A percentile compares a stretch with the other conserved stretches of the same genome.
phyloP scores from a whole-genome alignment of 1,284 basidiomycete species.

The Sporisorium sorghi region DNA sequence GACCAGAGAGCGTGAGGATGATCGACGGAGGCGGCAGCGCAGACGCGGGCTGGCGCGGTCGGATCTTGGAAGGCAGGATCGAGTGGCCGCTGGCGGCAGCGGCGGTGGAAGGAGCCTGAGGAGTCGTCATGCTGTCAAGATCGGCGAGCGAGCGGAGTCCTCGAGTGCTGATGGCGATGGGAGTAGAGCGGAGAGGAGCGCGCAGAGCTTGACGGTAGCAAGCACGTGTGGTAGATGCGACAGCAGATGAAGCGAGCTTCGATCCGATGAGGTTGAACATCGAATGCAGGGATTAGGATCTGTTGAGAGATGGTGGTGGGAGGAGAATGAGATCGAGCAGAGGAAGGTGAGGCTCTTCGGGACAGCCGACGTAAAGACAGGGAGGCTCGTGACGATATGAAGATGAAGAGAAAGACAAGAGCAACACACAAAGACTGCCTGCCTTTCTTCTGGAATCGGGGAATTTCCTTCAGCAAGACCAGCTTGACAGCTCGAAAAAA shows the following conservation, averaged over 20 bases:
- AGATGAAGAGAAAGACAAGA: not conserved
- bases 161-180: constrained; percentile 13
- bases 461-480: not conserved
- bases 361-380: not conserved
- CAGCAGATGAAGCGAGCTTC: constrained; percentile 28
- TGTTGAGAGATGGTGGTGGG: constrained; percentile 6
- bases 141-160: constrained; percentile 56
- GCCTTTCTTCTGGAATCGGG: not conserved
- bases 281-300: not conserved
- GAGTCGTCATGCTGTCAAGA: constrained; percentile 49
- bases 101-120: constrained; percentile 67
- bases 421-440: not conserved
- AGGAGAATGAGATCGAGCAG: not conserved
- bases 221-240: constrained; percentile 13
- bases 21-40: constrained; percentile 64
- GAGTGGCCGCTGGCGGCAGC: constrained; percentile 33
- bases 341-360: not conserved
- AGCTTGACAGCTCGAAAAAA: not conserved
- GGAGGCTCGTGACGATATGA: not conserved
- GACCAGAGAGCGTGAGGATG: constrained; percentile 66
- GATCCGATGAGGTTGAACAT: constrained; percentile 50
- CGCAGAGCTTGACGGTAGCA: constrained; percentile 13
- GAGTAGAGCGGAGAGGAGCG: not conserved
- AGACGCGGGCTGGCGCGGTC: constrained; percentile 70
- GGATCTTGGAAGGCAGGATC: constrained; percentile 42